Evolutionary conservation across 352 stramenopile genomes (phyloP), one percentile per base, ranked within the genome.

Genomic region (Phytophthora pinifolia): DNA sequence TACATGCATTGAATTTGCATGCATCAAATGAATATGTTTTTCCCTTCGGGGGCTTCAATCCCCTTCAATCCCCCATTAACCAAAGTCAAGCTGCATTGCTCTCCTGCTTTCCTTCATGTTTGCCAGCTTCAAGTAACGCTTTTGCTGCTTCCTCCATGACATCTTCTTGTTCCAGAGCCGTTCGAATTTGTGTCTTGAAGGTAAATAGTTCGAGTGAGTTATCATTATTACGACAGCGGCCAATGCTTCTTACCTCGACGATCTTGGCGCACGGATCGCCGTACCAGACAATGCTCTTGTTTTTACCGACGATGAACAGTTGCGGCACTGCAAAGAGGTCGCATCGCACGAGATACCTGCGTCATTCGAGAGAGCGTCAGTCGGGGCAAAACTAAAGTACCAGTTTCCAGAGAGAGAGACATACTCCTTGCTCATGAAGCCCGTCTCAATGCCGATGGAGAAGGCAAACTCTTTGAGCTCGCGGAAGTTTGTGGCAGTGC

Each of bases 401-500:
- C n/a, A 9, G 32, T 35, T 30, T 6, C 25, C n/a, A 20, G 18
- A 57, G 14, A 13, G n/a, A 20, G 18, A 15, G 4, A 62, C 70
- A 17, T 49, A 89, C 75, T 76, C 62, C 64, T 88, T 89, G 73
- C 68, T 82, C 71, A 89, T 83, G 47, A 70, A 66, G 9, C 79
- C 81, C 29, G 79, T 72, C 56, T 92, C 81, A n/a, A 88, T 86
- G 10, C 63, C 81, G 36, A 92, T 74, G 6, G 49, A 67, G 46
- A 89, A 89, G 2, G 53, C 20, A 32, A 92, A 86, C 15, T 68
- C 46, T 35, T 70, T 59, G 25, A 92, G 49, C 29, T 72, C 52
- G 33, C 70, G 70, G 45, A 86, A 90, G 54, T 84, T 59, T 50
- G 56, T 89, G n/a, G 78, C 72, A 10, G 61, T 54, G 2, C 67